Evolutionary conservation across 1,284 basidiomycete genomes (phyloP), one percentile per base, ranked within the genome.

Genomic region (Coriolopsis trogii): DNA sequence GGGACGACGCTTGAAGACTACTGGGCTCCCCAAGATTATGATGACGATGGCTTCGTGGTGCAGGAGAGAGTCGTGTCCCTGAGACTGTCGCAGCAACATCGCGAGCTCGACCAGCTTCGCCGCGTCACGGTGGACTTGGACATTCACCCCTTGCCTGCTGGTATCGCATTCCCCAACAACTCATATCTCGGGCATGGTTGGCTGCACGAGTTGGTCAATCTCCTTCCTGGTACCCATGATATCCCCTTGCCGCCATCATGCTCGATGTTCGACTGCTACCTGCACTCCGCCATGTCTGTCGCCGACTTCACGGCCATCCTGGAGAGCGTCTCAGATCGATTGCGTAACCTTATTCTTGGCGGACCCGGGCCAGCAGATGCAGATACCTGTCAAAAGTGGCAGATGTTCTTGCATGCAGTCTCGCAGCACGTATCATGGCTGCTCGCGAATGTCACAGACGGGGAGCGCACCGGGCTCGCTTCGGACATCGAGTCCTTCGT

Each of bases 121-220:
- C 56, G 64, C 12, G 58, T 80, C 46, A 67, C 69, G 23, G 56
- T 72, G 31, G 82, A 88, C 58, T 76, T 80, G 56, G 73, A 74
- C 36, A 76, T 86, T 9, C 62, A 66, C 9, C 67, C 70, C n/a
- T 65, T 87, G 15, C 72, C 73, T 18, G 69, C 77, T 2, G 83
- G 84, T 1, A 64, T 80, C 38, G 70, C 73, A 33, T 83, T 89
- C 59, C 67, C 67, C 2, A 38, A 64, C 2, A 65, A 68, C 15
- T 80, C 82, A 2, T 86, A 81, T 58, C 73, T 84, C 23, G 77
- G 76, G 20, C 78, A 73, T 51, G 84, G 86, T 2, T 72, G 76
- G 63, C 76, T 91, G 6, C 67, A 77, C 48, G 79, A 84, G 24
- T 71, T 90, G 15, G 47, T 46, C 36, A 41, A 33, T 49, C 56